phyloP scores from a whole-genome alignment of 768 basidiomycete species.

The Coprinopsis strossmayeri region DNA sequence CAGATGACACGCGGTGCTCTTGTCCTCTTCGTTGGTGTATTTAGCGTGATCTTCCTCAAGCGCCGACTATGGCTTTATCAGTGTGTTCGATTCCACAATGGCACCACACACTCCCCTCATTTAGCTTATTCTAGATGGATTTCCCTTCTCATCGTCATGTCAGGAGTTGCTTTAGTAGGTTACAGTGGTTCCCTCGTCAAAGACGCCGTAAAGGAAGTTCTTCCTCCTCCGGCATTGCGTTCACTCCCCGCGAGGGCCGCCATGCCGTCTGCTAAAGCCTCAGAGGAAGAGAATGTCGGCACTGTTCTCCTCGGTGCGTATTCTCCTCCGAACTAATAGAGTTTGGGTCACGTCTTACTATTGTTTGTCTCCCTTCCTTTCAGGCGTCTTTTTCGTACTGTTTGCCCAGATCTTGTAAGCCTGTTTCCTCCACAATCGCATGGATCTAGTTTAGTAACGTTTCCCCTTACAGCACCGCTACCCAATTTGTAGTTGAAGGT shows the following conservation, averaged over 20 bases:
- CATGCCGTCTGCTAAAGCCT: slow-evolving; percentile 34
- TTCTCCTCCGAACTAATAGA: slow-evolving; percentile 14
- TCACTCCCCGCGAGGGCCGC: slow-evolving; percentile 23
- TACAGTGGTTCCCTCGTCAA: slow-evolving; percentile 86
- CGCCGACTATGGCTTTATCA: slow-evolving; percentile 86
- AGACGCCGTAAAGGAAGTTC: slow-evolving; percentile 50
- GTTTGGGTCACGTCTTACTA: slow-evolving; percentile 79
- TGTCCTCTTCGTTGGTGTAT: slow-evolving; percentile 87
- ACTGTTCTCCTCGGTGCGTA: slow-evolving; percentile 67
- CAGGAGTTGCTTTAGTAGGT: slow-evolving; percentile 79
- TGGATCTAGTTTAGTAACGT: background rate
- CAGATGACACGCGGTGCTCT: slow-evolving; percentile 95
- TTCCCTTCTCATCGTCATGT: slow-evolving; percentile 83
- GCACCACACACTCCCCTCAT: slow-evolving; percentile 4
- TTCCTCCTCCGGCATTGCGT: slow-evolving; percentile 24
- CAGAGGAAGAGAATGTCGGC: slow-evolving; percentile 56
- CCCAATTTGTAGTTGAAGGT: slow-evolving; percentile 89
- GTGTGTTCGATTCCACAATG: slow-evolving; percentile 29
- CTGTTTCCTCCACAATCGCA: background rate
- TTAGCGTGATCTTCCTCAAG: slow-evolving; percentile 87
- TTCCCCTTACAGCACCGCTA: slow-evolving; percentile 45
- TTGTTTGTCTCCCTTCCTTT: slow-evolving; percentile 72
- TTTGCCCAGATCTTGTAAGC: slow-evolving; percentile 93
- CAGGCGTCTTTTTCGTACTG: slow-evolving; percentile 85
- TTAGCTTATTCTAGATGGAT: slow-evolving; percentile 65